A percentile compares a stretch with the other conserved stretches of the same genome.
phyloP scores from a whole-genome alignment of 176 grass and related monocot genomes.

The Calamus simplicifolius region DNA sequence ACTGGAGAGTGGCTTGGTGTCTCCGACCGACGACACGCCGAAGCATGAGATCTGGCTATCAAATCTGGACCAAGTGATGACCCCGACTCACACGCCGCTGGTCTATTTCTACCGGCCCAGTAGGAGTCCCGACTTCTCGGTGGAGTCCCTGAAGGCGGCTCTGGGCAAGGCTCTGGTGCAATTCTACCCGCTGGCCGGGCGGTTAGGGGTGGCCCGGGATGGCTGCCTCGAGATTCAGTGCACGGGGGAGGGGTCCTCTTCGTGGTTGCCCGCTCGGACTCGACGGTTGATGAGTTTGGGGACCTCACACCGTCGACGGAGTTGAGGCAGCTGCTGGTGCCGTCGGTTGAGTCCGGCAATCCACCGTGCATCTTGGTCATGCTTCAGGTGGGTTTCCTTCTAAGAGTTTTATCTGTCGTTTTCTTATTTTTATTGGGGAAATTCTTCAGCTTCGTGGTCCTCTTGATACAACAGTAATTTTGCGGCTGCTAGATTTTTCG shows the following conservation, averaged over 20 bases:
- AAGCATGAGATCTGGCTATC: no score
- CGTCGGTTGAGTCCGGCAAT: constrained; percentile 31
- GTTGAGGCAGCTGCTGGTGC: constrained; percentile 44
- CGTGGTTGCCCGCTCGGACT: constrained; percentile 32
- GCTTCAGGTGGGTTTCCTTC: constrained; percentile 26
- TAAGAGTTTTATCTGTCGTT: background rate
- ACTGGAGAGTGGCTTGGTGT: constrained; percentile 41
- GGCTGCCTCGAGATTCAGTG: constrained; percentile 51
- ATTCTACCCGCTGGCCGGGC: constrained; percentile 53
- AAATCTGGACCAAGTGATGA: no score
- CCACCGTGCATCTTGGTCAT: constrained; percentile 52
- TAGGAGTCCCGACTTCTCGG: no score
- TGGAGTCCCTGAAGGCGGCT: no score
- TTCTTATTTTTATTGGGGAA: no score
- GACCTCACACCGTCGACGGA: constrained; percentile 52
- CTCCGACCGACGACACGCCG: constrained; percentile 45
- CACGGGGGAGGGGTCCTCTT: constrained; percentile 55
- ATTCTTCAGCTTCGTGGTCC: no score
- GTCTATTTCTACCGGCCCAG: no score
- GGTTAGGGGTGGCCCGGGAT: constrained; percentile 1
- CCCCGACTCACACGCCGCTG: no score
- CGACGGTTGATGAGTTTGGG: constrained; percentile 31
- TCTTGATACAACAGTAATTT: no score
- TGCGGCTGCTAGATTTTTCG: no score
- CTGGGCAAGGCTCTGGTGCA: no score